A percentile compares a stretch with the other conserved stretches of the same genome.
Conservation (phyloP, 2,329 filamentous ascomycete genomes). For the Sclerotinia subarctica region DNA sequence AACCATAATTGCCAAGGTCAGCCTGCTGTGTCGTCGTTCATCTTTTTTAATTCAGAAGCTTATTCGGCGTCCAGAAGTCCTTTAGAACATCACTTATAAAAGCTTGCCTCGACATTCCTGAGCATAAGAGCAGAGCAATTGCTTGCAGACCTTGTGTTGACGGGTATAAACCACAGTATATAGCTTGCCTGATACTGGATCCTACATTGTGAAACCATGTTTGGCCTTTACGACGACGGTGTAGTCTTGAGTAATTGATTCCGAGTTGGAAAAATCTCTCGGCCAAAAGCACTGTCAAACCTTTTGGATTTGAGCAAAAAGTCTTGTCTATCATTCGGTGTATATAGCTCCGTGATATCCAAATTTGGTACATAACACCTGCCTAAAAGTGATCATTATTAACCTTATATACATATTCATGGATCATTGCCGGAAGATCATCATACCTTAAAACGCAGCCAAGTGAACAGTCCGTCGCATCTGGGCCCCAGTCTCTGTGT, state of each 20-base stretch:
- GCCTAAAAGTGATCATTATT: constrained; percentile 23
- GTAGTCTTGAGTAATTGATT: constrained; percentile 26
- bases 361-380: constrained; percentile 36
- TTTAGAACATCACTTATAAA: neutral
- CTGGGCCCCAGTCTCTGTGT: constrained; percentile 41
- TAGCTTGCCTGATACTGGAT: constrained; percentile 41
- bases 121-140: constrained; percentile 41
- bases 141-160: constrained; percentile 45
- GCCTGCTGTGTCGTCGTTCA: constrained; percentile 35
- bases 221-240: constrained; percentile 46
- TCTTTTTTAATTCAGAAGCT: constrained; percentile 30
- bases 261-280: constrained; percentile 35
- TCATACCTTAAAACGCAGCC: constrained; percentile 44
- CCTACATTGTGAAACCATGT: constrained; percentile 46
- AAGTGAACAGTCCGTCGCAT: constrained; percentile 45
- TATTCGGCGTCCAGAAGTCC: constrained; percentile 28
- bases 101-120: constrained; percentile 17
- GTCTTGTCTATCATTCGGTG: constrained; percentile 37
- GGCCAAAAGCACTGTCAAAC: constrained; percentile 41
- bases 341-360: constrained; percentile 37
- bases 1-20: constrained; percentile 37
- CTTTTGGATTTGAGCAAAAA: constrained; percentile 41
- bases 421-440: neutral
- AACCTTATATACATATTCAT: neutral
- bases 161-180: constrained; percentile 46